A percentile compares a stretch with the other conserved stretches of the same genome.
phyloP scores from a whole-genome alignment of 176 grass and related monocot genomes.

The Musa itinerans region DNA sequence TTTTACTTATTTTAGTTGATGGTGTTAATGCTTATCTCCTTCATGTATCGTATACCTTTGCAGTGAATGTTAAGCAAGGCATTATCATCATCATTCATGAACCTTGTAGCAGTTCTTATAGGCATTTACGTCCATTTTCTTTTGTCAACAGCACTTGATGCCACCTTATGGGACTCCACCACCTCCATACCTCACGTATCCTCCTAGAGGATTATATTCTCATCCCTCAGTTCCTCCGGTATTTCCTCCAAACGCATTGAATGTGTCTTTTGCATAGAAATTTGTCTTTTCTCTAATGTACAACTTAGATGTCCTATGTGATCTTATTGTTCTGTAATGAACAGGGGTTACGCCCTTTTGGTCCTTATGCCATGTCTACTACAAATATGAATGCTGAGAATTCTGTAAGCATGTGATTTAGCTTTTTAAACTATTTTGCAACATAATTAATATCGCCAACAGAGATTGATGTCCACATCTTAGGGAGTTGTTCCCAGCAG shows the following conservation, averaged over 20 bases:
- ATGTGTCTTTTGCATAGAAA: not conserved
- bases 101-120: not conserved
- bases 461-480: slow-evolving; percentile 26
- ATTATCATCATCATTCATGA: not conserved
- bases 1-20: not conserved
- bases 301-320: not conserved
- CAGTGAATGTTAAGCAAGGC: not conserved
- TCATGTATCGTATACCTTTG: not conserved
- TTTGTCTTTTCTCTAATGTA: not conserved
- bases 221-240: slow-evolving; percentile 83
- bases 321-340: slow-evolving; percentile 4
- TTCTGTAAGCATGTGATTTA: slow-evolving; percentile 47
- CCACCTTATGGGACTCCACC: slow-evolving; percentile 72
- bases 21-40: not conserved
- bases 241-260: slow-evolving; percentile 3
- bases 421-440: not conserved
- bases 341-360: slow-evolving; percentile 81
- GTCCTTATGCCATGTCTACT: slow-evolving; percentile 51
- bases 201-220: slow-evolving; percentile 88
- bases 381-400: slow-evolving; percentile 66
- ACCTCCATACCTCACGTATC: slow-evolving; percentile 80
- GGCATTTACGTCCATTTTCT: slow-evolving; percentile 10
- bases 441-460: slow-evolving; percentile 9
- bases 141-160: slow-evolving; percentile 58
- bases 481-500: slow-evolving; percentile 40